These are phyloP conservation scores for Auriculariales sp. DNA, from an alignment of 768 basidiomycete species.

Conservation along the genomic window DNA sequence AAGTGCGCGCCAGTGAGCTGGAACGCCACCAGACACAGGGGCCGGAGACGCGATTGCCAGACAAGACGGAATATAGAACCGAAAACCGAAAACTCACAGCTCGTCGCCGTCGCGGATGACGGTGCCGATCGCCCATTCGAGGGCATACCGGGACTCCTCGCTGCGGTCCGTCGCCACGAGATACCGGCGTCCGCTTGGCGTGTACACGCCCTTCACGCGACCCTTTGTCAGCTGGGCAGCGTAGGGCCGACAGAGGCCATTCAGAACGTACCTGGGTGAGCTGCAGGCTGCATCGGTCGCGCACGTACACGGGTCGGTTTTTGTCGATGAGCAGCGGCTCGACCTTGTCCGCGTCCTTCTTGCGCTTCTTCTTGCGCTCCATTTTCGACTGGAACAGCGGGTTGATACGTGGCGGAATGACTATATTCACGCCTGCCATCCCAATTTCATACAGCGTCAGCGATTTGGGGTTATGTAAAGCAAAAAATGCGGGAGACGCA, in stretches of 20 bases:
- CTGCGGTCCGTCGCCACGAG: conserved; percentile 89
- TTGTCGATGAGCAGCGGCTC: conserved; percentile 47
- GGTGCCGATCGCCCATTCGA: conserved; percentile 97
- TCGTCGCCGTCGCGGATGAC: conserved; percentile 92
- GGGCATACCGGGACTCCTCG: conserved; percentile 86
- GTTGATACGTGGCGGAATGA: conserved; percentile 50
- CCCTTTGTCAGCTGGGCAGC: no score
- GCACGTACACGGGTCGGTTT: conserved; percentile 70
- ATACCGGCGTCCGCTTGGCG: conserved; percentile 52
- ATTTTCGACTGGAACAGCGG: conserved; percentile 70
- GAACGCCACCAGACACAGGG: no score
- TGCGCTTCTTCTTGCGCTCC: conserved; percentile 26
- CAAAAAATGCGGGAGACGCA: no score
- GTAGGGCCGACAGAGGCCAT: no score
- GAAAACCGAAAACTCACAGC: conserved; percentile 27
- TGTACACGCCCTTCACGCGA: conserved; percentile 30
- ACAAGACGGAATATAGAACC: background rate
- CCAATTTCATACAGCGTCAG: no score
- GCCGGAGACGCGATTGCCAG: background rate
- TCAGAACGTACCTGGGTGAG: conserved; percentile 75
- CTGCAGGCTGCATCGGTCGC: conserved; percentile 85
- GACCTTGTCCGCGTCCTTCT: conserved; percentile 17
- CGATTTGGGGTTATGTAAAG: no score
- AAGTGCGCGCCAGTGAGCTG: no score
- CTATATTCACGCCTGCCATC: conserved; percentile 84